Percentiles rank a stretch among this genome's conserved stretches.
phyloP scores from a whole-genome alignment of 2,329 filamentous ascomycete species.

The Ascomycota sp. region DNA sequence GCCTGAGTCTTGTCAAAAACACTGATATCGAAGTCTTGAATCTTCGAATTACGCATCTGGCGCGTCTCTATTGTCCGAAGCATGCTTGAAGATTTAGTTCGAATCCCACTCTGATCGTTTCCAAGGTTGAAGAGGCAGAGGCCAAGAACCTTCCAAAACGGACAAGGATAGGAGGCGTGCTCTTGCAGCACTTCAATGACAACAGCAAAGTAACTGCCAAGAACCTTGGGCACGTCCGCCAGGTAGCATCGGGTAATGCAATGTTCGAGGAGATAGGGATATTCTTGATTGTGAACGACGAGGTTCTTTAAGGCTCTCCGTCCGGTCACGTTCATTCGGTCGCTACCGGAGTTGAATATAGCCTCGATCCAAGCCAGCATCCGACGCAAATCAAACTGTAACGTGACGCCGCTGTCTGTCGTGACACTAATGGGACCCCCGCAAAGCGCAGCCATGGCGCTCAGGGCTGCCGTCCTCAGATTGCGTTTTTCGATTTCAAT shows the following conservation, averaged over 20 bases:
- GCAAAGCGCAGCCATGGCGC: conserved; percentile 87
- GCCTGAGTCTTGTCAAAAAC: conserved; percentile 97
- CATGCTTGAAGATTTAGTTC: conserved; percentile 69
- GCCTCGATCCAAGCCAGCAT: conserved; percentile 92
- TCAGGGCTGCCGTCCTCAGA: conserved; percentile 71
- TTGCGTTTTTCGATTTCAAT: conserved; percentile 97
- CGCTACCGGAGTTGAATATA: conserved; percentile 81
- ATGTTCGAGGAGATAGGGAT: conserved; percentile 67
- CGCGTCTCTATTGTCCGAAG: conserved; percentile 66
- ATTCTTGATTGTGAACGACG: conserved; percentile 75
- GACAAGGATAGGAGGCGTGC: conserved; percentile 59
- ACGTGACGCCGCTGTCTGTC: conserved; percentile 67
- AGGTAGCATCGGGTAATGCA: conserved; percentile 84
- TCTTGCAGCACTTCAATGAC: conserved; percentile 74
- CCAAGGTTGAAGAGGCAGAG: conserved; percentile 83
- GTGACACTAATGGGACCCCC: conserved; percentile 69
- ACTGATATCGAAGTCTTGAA: conserved; percentile 95
- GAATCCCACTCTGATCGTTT: conserved; percentile 72
- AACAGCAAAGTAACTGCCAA: conserved; percentile 91
- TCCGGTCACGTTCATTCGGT: conserved; percentile 80
- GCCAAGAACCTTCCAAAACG: conserved; percentile 80
- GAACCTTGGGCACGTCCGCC: conserved; percentile 57
- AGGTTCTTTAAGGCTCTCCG: conserved; percentile 75
- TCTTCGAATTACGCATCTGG: conserved; percentile 60
- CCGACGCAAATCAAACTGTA: conserved; percentile 79